A percentile compares a stretch with the other conserved stretches of the same genome.
These are phyloP conservation scores for Plasmodium billcollinsi DNA, from an alignment of 169 alveolate species.

Conservation along the genomic window DNA sequence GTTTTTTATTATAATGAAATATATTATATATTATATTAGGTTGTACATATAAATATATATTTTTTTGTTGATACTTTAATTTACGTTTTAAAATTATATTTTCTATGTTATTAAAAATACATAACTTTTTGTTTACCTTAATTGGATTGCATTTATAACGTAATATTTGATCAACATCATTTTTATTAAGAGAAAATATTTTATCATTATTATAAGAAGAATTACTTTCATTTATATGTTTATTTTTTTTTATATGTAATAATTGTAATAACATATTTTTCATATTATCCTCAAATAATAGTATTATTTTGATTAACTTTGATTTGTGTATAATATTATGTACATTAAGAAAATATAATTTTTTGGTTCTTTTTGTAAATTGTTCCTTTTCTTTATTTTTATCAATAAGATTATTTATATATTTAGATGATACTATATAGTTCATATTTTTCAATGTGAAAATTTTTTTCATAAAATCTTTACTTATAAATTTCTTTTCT, in stretches of 20 bases:
- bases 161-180: constrained; percentile 5
- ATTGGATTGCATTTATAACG: constrained; percentile 10
- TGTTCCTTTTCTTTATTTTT: constrained; percentile 10
- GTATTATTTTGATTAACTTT: constrained; percentile 8
- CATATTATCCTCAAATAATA: constrained; percentile 10
- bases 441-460: constrained; percentile 61
- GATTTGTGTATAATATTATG: constrained; percentile 7
- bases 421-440: constrained; percentile 2
- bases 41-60: constrained; percentile 9
- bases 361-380: constrained; percentile 3
- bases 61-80: constrained; percentile 2
- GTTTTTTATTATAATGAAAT: constrained; percentile 5
- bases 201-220: too few species aligned
- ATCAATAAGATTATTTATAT: constrained; percentile 9
- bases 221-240: too few species aligned
- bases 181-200: neutral
- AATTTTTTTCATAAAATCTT: constrained; percentile 4
- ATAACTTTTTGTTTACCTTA: constrained; percentile 30
- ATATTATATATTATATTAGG: constrained; percentile 21
- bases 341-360: constrained; percentile 14
- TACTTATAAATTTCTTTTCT: neutral
- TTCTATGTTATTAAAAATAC: constrained; percentile 25
- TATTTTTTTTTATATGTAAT: too few species aligned
- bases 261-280: neutral
- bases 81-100: too few species aligned